phyloP scores from a whole-genome alignment of 495 filamentous ascomycete species.

The Alectoria sarmentosa region DNA sequence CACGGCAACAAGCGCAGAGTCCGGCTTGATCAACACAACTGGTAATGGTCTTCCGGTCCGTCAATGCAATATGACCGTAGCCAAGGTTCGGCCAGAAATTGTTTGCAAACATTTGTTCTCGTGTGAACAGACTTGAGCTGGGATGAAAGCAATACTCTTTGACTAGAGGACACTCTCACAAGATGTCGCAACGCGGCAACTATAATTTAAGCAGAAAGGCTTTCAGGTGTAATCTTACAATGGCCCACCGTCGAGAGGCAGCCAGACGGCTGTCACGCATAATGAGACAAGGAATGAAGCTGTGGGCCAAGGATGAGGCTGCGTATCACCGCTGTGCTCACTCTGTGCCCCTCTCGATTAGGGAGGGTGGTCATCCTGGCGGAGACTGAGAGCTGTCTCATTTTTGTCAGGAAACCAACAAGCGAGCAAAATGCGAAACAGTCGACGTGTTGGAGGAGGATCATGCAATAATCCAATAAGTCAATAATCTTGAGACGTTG shows the following conservation, averaged over 20 bases:
- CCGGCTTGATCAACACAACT: background rate
- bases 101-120: background rate
- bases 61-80: background rate
- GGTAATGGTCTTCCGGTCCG: background rate
- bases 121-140: background rate
- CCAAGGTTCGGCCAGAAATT: background rate
- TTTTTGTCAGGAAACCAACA: slow-evolving; percentile 1
- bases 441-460: slow-evolving; percentile 5
- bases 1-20: background rate
- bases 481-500: no score
- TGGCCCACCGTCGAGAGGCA: background rate
- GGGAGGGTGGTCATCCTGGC: background rate
- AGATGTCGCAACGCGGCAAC: background rate
- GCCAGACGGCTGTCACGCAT: background rate
- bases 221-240: no score
- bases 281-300: background rate
- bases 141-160: background rate
- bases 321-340: background rate
- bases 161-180: background rate
- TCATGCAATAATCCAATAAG: background rate
- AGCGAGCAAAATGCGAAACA: background rate
- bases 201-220: background rate
- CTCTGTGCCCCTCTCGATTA: background rate
- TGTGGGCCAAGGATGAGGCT: background rate
- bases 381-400: slow-evolving; percentile 1